Evolutionary conservation across 768 basidiomycete species (phyloP), one percentile per base, ranked within the genome.

Genomic region (Roridomyces roridus): DNA sequence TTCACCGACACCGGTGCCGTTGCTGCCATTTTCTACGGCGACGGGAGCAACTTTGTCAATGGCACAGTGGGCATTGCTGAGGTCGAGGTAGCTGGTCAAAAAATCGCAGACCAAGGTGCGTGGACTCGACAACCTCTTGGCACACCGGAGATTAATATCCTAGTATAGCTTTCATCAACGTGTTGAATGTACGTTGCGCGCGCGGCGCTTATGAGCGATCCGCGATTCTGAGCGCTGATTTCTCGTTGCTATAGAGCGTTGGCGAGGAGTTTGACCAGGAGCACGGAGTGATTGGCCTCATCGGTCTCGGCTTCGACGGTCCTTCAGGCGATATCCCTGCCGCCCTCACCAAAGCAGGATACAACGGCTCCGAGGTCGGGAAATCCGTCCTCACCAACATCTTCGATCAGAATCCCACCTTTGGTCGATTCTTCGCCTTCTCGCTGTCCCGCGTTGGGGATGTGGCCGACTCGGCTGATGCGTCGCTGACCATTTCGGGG

Each of bases 141-240:
- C 12, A 41, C 40, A 23, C 1, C 2, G 23, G 17, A 40, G 26
- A 34, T 6, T 36, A 2, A 23, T 23, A 18, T 20, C 18, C 17
- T 35, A 23, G n/a, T n/a, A n/a, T 34, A 67, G 76, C 73, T 5
- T 75, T 74, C 56, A 56, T 77, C 53, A 67, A 73, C 39, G 73
- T 57, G 24, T 44, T 44, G 18, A 57, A 62, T 35, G 60, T 57
- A 28, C 44, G 51, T 17, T 42, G n/a, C n/a, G n/a, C n/a, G n/a
- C n/a, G n/a, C n/a, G 29, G 14, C 14, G 29, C 6, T 14, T 31
- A 6, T 7, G 6, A 6, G 7, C 36, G 14, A 18, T 20, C 4
- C 10, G 24, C 28, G 24, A 14, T 8, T 42, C 23, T 26, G 12
- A 18, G 20, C 37, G 23, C 43, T 50, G 23, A n/a, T 48, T 35